Base-by-base conservation (phyloP, 1,284 basidiomycete species). In the Fomes fomentarius region DNA sequence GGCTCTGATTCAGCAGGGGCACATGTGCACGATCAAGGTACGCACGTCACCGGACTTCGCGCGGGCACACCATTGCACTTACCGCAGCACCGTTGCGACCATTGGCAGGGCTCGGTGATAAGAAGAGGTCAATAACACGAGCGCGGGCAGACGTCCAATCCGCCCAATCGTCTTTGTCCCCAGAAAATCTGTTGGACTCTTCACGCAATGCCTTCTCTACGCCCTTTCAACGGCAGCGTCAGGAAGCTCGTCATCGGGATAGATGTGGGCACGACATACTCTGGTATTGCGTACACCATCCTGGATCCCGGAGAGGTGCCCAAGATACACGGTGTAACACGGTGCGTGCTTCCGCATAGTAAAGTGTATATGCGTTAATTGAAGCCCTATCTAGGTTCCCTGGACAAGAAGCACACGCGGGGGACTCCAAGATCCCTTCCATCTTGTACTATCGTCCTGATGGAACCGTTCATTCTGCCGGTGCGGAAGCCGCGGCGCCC, bases 401-500 rank as follows among this genome's bases (percentile, higher is more conserved):
- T 14, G 75, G 72, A 0, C 75, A 78, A 53, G 71, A 75, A 41
- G 67, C 74, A 54, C 67, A 67, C 4, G 70, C 70, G 5, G 71
- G 75, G 2, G 71, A 81, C 46, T 77, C 74, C 6, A 85, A 84
- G 64, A 81, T 85, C 26, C 83, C 83, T 4, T 78, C 81, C 0
- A 69, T 83, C 25, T 66, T 85, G 14, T 83, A 76, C 58, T 85
- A 85, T 61, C 76, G 79, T 56, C 60, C 62, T 17, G 56, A 68
- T 7, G 82, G 82, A 0, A 63, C 60, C 0, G 71, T 78, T 17
- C 69, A 72, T 41, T 81, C 80, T 6, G 73, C 76, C 35, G 83
- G 84, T 15, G 81, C 82, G 9, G 81, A 84, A 60, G 79, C 81
- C 1, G 64, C 71, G 15, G 66, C 70, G n/a, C 76, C 79, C 31